Base-by-base conservation (phyloP, 805 yeast genomes). In the Starmerella sirachaensis region DNA sequence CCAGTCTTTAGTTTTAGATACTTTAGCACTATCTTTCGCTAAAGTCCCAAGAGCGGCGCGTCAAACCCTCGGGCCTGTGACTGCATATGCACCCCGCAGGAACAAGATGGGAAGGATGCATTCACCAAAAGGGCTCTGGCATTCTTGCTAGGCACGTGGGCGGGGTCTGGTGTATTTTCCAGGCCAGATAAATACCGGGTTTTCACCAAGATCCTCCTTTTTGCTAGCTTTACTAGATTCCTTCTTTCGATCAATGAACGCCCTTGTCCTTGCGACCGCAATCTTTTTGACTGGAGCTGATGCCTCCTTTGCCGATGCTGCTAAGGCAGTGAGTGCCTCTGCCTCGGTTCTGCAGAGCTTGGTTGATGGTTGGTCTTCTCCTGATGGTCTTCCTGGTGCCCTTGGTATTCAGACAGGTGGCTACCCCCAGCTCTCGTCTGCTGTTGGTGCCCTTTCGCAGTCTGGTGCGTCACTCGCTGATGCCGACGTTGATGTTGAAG, bases 401-500 rank as follows among this genome's bases (percentile, higher is more conserved):
- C 50, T 54, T 14, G 46, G 38, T 29, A 54, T 55, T 41, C 59
- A 55, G 53, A n/a, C n/a, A n/a, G 30, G 37, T 31, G 31, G 41
- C 35, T 51, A 41, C 47, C 43, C 43, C 5, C 34, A 44, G 10
- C 37, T 54, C 24, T 40, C 45, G 28, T 11, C 22, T 13, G 53
- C 50, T 25, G 41, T 52, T 20, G 33, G 18, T 17, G 31, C 41
- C 24, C 44, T 49, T 5, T 25, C 36, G 29, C 21, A 30, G 17
- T 40, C 19, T 18, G 45, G 33, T 13, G 35, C 27, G 19, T 23
- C 37, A 19, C 20, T 39, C 18, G n/a, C 43, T n/a, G 30, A 39
- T 28, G 19, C 29, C 22, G 47, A 49, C 29, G 33, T 40, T 20
- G 35, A 35, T 14, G 23, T 35, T 12, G 29, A 8, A 18, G 29